These are phyloP conservation scores for Penicillium brasilianum DNA, from an alignment of 2,329 filamentous ascomycete species.

Conservation along the genomic window DNA sequence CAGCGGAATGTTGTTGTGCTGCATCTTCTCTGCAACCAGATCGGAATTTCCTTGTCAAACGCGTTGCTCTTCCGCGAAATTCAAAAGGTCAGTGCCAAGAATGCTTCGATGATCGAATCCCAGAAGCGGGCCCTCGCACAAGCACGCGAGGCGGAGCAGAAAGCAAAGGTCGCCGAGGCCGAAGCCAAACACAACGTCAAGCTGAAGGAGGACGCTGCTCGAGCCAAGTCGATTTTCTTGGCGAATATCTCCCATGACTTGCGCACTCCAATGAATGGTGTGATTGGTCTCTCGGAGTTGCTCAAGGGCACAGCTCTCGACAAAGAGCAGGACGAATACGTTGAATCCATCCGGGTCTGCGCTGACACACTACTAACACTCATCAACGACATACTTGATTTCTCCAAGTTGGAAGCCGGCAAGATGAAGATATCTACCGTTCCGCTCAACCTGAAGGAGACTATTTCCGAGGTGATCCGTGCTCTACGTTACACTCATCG, in stretches of 20 bases:
- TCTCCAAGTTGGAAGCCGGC: conserved; percentile 83
- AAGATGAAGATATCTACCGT: conserved; percentile 90
- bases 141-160: conserved; percentile 66
- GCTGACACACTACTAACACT: conserved; percentile 79
- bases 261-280: conserved; percentile 93
- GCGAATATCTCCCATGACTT: conserved; percentile 89
- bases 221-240: conserved; percentile 90
- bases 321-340: conserved; percentile 65
- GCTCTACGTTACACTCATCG: conserved; percentile 68
- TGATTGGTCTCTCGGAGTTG: conserved; percentile 74
- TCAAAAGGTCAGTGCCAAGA: conserved; percentile 66
- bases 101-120: conserved; percentile 68
- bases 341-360: conserved; percentile 68
- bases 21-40: conserved; percentile 66
- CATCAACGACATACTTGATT: conserved; percentile 90
- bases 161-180: conserved; percentile 68
- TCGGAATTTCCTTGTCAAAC: conserved; percentile 68
- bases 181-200: conserved; percentile 69
- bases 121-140: conserved; percentile 67
- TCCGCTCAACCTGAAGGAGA: conserved; percentile 74
- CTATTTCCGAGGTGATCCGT: conserved; percentile 67
- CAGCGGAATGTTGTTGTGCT: conserved; percentile 60
- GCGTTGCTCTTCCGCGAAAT: conserved; percentile 66
- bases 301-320: conserved; percentile 63
- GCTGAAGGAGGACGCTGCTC: conserved; percentile 69